Conservation (phyloP, 306 rosid genomes). For the Glycine tomentella region DNA sequence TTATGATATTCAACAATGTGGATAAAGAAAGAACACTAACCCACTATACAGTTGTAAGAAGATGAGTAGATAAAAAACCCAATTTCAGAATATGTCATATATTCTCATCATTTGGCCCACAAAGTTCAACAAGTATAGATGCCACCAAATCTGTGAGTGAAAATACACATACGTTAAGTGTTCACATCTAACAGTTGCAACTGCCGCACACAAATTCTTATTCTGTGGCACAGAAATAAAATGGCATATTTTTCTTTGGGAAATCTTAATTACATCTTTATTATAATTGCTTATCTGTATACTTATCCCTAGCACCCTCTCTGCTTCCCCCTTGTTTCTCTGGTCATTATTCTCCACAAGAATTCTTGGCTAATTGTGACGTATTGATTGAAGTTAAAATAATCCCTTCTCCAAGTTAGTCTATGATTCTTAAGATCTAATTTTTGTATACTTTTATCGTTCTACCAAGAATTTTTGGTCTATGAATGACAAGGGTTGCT, state of each 20-base stretch:
- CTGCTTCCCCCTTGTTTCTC: constrained; percentile 32
- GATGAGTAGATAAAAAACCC: background rate
- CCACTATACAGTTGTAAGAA: background rate
- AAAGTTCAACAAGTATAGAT: constrained; percentile 33
- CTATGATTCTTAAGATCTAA: constrained; percentile 5
- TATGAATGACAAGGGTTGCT: constrained; percentile 39
- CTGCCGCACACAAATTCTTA: constrained; percentile 43
- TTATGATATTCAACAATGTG: background rate
- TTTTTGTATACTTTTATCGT: constrained; percentile 20
- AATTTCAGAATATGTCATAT: constrained; percentile 3
- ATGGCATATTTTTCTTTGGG: constrained; percentile 42
- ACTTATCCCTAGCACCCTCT: background rate
- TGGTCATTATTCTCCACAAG: constrained; percentile 47
- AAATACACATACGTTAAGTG: constrained; percentile 42
- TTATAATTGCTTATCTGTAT: constrained; percentile 40
- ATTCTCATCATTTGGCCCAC: constrained; percentile 39
- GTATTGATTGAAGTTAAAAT: constrained; percentile 38
- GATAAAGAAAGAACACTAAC: constrained; percentile 7
- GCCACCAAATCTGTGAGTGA: constrained; percentile 43
- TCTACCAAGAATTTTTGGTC: constrained; percentile 9
- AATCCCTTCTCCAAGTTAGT: background rate
- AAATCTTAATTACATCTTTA: constrained; percentile 37
- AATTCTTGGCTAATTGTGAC: constrained; percentile 14
- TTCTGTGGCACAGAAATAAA: constrained; percentile 31
- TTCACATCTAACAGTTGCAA: constrained; percentile 44